Base-by-base conservation (phyloP, 768 basidiomycete genomes). In the Tephrocybe sp. region DNA sequence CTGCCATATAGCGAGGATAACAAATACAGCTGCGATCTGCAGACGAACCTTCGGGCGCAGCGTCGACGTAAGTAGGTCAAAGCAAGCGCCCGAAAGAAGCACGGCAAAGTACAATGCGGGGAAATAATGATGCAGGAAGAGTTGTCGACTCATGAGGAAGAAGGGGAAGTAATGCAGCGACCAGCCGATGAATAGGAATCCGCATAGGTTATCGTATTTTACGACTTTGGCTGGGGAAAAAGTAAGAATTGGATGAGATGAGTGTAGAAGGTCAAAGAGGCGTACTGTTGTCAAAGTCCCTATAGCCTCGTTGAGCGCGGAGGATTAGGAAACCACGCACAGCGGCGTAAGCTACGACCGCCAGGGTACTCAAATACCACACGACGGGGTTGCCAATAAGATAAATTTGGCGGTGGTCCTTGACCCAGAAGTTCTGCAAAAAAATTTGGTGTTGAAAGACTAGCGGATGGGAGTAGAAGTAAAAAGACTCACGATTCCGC, bases 351-450 rank as follows among this genome's bases (percentile, higher is more conserved):
- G 76, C 63, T 11, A 76, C 58, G 14, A 98, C 81, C 2, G 90
- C 78, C 3, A 85, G 62, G 0, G 89, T 85, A 60, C 89, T 87
- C 35, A 84, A 67, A 78, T 87, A 97, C 97, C 97, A 99, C 20
- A 96, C 79, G 55, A 95, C 74, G 0, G 95, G 92, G 64, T 98
- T 99, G 2, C 97, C 97, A 17, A 97, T 77, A 39, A 98, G 80
- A 67, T 99, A 99, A 53, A 99, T 89, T 62, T 99, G 97, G 39
- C 82, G 81, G 64, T 98, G 88, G 54, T 98, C 92, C 68, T 94
- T 94, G 39, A 97, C 92, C 97, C 97, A 98, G 72, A 98, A 98
- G 70, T 95, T 97, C 93, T 94, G 57, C 34, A n/a, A n/a, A n/a
- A n/a, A n/a, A 47, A 39, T 23, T 31, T 32, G 13, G 16, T 26